phyloP scores from a whole-genome alignment of 2,329 filamentous ascomycete genomes.

The Diatrype stigma region DNA sequence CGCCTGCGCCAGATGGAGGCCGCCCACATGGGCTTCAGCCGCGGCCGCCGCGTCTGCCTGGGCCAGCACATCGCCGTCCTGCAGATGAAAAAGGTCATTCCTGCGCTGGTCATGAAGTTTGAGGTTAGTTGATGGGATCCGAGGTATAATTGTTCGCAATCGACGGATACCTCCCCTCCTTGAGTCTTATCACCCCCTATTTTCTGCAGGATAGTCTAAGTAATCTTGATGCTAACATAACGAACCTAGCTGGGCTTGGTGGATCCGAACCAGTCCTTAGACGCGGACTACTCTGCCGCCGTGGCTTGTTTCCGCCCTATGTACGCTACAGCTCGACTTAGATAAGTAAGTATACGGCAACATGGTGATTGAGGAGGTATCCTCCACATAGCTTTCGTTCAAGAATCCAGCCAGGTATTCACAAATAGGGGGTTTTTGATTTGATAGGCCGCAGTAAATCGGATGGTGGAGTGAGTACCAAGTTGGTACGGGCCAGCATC shows the following conservation, averaged over 20 bases:
- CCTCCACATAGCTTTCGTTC: no score
- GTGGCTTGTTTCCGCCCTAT: slow-evolving; percentile 9
- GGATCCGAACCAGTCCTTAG: slow-evolving; percentile 10
- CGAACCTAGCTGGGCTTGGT: slow-evolving; percentile 11
- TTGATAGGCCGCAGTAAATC: no score
- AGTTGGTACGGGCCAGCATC: no score
- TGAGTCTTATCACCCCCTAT: no score
- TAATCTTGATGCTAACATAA: neutral
- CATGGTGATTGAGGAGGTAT: no score
- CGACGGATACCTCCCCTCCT: no score
- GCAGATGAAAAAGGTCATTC: slow-evolving; percentile 22
- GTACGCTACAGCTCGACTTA: no score
- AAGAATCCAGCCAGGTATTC: no score
- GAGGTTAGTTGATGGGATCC: slow-evolving; percentile 11
- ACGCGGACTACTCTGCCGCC: slow-evolving; percentile 11
- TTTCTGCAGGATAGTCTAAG: no score
- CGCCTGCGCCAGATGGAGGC: slow-evolving; percentile 19
- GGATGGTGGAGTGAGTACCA: no score
- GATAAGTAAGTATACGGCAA: no score
- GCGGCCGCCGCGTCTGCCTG: slow-evolving; percentile 17
- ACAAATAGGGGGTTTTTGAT: no score
- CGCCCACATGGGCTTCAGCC: slow-evolving; percentile 22
- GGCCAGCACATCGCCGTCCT: slow-evolving; percentile 21
- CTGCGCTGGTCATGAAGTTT: slow-evolving; percentile 20
- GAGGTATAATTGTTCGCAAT: neutral